Conservation (phyloP, 1,139 yeast species). For the Kurtzmaniella natalensis region DNA sequence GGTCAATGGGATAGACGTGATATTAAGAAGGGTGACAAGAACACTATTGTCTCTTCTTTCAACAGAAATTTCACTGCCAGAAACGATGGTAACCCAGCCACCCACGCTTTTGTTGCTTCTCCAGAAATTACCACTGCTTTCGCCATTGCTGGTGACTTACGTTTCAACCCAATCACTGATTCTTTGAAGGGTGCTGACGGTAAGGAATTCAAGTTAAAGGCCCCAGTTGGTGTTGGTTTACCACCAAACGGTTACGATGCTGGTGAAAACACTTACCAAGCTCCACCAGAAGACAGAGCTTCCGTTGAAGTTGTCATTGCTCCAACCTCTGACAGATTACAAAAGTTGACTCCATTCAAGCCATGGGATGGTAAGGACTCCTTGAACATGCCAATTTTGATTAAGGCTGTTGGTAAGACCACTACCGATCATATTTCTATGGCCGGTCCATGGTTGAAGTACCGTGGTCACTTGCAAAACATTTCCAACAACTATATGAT, state of each 20-base stretch:
- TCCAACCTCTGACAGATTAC: slow-evolving; percentile 71
- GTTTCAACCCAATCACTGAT: slow-evolving; percentile 97
- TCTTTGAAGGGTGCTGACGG: slow-evolving; percentile 91
- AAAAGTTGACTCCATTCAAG: slow-evolving; percentile 46
- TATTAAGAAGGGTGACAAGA: slow-evolving; percentile 95
- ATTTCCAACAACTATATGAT: slow-evolving; percentile 98
- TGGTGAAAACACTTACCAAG: slow-evolving; percentile 96
- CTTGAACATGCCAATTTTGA: slow-evolving; percentile 81
- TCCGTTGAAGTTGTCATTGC: slow-evolving; percentile 69
- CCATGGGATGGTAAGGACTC: slow-evolving; percentile 97
- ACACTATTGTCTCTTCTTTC: slow-evolving; percentile 97
- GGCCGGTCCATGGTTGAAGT: slow-evolving; percentile 99
- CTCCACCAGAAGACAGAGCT: slow-evolving; percentile 90
- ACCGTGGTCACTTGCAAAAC: slow-evolving; percentile 99
- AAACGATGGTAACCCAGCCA: slow-evolving; percentile 98
- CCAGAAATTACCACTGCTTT: slow-evolving; percentile 97
- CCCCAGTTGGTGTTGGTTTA: slow-evolving; percentile 90
- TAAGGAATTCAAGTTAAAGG: slow-evolving; percentile 87
- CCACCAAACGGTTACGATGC: slow-evolving; percentile 91
- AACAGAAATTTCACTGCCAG: slow-evolving; percentile 99
- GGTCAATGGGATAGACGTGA: slow-evolving; percentile 99
- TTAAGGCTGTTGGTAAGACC: slow-evolving; percentile 96
- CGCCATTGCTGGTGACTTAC: slow-evolving; percentile 95
- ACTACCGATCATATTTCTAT: slow-evolving; percentile 98
- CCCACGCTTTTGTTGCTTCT: slow-evolving; percentile 97